These are phyloP conservation scores for Cyclaneusma minus DNA, from an alignment of 2,329 filamentous ascomycete species.

Conservation along the genomic window DNA sequence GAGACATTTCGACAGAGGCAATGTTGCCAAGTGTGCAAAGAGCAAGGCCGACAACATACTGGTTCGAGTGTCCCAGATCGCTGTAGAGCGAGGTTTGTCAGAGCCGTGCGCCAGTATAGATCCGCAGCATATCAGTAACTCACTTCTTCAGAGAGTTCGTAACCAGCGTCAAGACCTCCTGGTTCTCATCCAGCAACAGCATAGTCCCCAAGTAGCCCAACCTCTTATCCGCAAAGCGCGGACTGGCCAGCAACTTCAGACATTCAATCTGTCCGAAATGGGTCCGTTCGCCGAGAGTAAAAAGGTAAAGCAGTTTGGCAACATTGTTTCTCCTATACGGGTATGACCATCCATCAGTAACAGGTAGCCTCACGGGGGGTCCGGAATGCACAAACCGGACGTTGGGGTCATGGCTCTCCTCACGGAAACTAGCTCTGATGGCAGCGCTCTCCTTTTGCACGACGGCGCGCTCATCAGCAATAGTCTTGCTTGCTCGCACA, in stretches of 20 bases:
- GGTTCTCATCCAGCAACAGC: slow-evolving; percentile 91
- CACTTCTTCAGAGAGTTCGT: slow-evolving; percentile 98
- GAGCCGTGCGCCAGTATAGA: slow-evolving; percentile 2
- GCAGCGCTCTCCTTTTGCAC: slow-evolving; percentile 98
- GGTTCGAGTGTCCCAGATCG: slow-evolving; percentile 91
- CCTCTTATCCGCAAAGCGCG: slow-evolving; percentile 94
- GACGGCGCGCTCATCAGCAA: slow-evolving; percentile 94
- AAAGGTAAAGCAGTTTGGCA: slow-evolving; percentile 93
- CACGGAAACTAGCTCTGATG: slow-evolving; percentile 91
- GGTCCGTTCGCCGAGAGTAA: slow-evolving; percentile 90
- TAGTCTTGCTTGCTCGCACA: slow-evolving; percentile 95
- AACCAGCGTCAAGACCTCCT: slow-evolving; percentile 91
- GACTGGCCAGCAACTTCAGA: slow-evolving; percentile 88
- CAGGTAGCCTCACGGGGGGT: not conserved
- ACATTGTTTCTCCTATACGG: slow-evolving; percentile 82
- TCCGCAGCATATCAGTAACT: slow-evolving; percentile 10
- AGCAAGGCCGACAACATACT: slow-evolving; percentile 94
- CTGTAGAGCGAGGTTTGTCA: slow-evolving; percentile 27
- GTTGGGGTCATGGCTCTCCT: slow-evolving; percentile 86
- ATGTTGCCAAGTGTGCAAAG: slow-evolving; percentile 96
- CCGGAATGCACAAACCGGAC: slow-evolving; percentile 48
- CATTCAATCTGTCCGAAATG: slow-evolving; percentile 99
- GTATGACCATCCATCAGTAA: slow-evolving; percentile 2
- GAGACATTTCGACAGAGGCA: slow-evolving; percentile 93
- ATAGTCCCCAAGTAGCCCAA: slow-evolving; percentile 93